Base-by-base conservation (phyloP, 129 eudicot species). In the Solidago caesia region DNA sequence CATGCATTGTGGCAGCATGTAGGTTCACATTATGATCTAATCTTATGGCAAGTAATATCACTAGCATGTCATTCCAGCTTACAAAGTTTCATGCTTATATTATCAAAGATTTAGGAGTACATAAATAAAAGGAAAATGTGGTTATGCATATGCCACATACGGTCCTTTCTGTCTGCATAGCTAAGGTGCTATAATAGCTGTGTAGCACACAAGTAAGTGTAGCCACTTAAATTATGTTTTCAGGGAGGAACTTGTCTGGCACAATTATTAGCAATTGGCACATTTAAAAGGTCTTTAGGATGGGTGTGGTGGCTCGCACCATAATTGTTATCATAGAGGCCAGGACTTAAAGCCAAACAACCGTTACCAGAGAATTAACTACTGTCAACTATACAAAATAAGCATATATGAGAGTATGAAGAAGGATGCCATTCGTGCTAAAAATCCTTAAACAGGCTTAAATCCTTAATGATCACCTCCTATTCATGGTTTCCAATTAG, bases 21-120 rank as follows among this genome's bases (percentile, higher is more conserved):
- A 61, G 67, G 43, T 61, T 61, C 44, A 61, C 42, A 29, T 61
- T 4, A 42, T 61, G 66, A 29, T 61, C n/a, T 29, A 61, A 61
- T 61, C 67, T 39, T 61, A 11, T 7, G 7, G 15, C 43, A 60
- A 29, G 39, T n/a, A 61, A 61, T 27, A 9, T 42, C 67, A 27
- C 67, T 27, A 29, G 44, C 39, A 61, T 25, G 44, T 29, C 21
- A n/a, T 53, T 53, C 21, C 58, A 53, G 58, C 58, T 14, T 53
- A 39, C 45, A 62, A 1, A 39, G 14, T 26, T 29, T 29, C 67
- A 62, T 14, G 45, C 43, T 26, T 62, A 13, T 4, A 62, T 62
- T 61, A 10, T 43, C 13, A 11, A 61, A 33, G 14, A 29, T 6
- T 9, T 13, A 27, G 43, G 44, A 21, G 12, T 12, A 25, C 33